Base-by-base conservation (phyloP, 192 early-diverging fungal species). In the Geranomyces michiganensis region DNA sequence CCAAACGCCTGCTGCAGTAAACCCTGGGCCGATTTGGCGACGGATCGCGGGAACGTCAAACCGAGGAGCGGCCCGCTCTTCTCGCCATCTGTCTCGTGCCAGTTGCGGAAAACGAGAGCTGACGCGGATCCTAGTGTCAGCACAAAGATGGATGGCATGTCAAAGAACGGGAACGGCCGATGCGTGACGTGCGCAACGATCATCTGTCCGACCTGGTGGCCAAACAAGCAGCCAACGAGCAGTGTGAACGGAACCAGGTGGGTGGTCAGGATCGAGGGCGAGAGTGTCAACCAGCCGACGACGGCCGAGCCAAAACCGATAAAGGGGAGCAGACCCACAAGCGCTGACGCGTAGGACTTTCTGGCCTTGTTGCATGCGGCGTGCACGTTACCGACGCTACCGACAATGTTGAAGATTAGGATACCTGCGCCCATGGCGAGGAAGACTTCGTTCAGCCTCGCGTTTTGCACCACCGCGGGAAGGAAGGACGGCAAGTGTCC, bases 181-280 rank as follows among this genome's bases (percentile, higher is more conserved):
- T 93, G 89, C n/a, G 88, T 85, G 29, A 94, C 90, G 67, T 96
- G 94, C 32, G 92, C 91, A 19, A 92, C 84, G 75, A 96, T 94
- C 71, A 96, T 92, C 47, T 86, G 80, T 21, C 91, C 91, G 47
- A 94, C 92, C 36, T 90, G 90, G 74, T 92, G 90, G 51, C 91
- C 92, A 73, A 92, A 92, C 26, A 90, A 84, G 61, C 91, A 87
- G 45, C 91, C 88, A 44, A 90, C 80, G 69, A 89, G 85, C 22
- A 88, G 70, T 41, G 88, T 72, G 73, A 90, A 93, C 15, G 86
- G 78, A 1, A 93, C 84, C 65, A 93, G 21, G 70, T 92, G 90
- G 70, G 87, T 70, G 67, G 55, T 61, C 17, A 91, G 84, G 48
- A 93, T 79, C 14, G 81, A 70, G 33, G 92, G 92, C 58, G 90